Conservation (phyloP, 1,284 basidiomycete species). For the Xerocomus nothofagi region DNA sequence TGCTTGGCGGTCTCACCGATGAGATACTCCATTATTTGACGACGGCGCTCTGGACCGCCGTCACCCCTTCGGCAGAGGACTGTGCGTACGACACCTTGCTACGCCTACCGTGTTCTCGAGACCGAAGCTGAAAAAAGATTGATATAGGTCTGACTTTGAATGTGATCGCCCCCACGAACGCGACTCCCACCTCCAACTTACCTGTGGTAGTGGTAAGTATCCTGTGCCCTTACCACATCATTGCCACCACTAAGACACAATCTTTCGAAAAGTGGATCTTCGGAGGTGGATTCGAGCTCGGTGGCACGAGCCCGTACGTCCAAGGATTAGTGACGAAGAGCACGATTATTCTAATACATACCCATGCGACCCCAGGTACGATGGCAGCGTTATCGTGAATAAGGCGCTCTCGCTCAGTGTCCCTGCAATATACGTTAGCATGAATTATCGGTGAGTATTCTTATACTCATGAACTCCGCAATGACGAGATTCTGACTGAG, state of each 20-base stretch:
- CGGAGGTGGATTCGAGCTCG: conserved; percentile 37
- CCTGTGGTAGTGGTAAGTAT: conserved; percentile 44
- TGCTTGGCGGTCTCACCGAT: neutral
- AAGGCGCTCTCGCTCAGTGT: conserved; percentile 28
- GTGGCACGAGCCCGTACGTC: conserved; percentile 24
- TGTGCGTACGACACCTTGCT: conserved; percentile 18
- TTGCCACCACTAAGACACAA: neutral
- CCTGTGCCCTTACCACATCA: neutral
- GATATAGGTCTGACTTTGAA: conserved; percentile 46
- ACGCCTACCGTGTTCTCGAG: neutral
- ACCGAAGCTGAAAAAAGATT: neutral
- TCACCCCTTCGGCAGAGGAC: conserved; percentile 21
- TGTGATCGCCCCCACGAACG: conserved; percentile 36
- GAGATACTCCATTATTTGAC: conserved; percentile 10
- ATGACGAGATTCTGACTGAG: neutral
- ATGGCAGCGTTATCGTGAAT: conserved; percentile 29
- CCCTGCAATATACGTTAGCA: conserved; percentile 36
- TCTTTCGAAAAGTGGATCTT: conserved; percentile 22
- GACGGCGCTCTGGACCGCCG: neutral
- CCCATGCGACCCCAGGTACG: conserved; percentile 14
- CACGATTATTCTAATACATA: neutral
- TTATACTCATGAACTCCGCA: neutral
- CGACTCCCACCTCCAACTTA: conserved; percentile 26
- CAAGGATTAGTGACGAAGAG: neutral
- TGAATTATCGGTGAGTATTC: conserved; percentile 37